These are phyloP conservation scores for Aspergillus unguis DNA, from an alignment of 2,329 filamentous ascomycete species.

Conservation along the genomic window DNA sequence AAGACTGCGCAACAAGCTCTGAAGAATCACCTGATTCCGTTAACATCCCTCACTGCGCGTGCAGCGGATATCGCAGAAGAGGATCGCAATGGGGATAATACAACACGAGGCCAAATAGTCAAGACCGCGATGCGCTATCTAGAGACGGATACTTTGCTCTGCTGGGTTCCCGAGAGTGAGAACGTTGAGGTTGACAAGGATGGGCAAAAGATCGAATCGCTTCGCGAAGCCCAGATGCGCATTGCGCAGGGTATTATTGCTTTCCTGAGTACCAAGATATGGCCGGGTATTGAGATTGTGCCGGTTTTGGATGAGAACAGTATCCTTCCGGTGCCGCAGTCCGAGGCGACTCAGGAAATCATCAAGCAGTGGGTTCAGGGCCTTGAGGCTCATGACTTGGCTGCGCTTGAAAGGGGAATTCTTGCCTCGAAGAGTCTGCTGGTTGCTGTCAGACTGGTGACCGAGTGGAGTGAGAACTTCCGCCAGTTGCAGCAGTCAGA, in stretches of 20 bases:
- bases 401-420: slow-evolving; percentile 77
- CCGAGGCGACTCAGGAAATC: slow-evolving; percentile 69
- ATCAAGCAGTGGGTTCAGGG: slow-evolving; percentile 73
- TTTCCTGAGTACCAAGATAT: slow-evolving; percentile 69
- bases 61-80: slow-evolving; percentile 75
- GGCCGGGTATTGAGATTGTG: slow-evolving; percentile 75
- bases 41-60: slow-evolving; percentile 80
- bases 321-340: slow-evolving; percentile 73
- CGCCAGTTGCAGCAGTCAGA: slow-evolving; percentile 46
- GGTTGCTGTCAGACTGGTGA: slow-evolving; percentile 69
- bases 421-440: slow-evolving; percentile 85
- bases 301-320: slow-evolving; percentile 76
- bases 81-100: slow-evolving; percentile 52
- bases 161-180: slow-evolving; percentile 69
- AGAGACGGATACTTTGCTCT: slow-evolving; percentile 86
- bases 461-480: slow-evolving; percentile 82
- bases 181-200: slow-evolving; percentile 50
- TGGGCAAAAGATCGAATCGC: slow-evolving; percentile 50
- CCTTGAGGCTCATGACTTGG: slow-evolving; percentile 75
- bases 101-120: slow-evolving; percentile 62
- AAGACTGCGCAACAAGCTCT: slow-evolving; percentile 78
- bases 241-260: slow-evolving; percentile 67
- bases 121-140: slow-evolving; percentile 76
- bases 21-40: slow-evolving; percentile 80
- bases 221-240: slow-evolving; percentile 70